Evolutionary conservation across 2,329 filamentous ascomycete species (phyloP), one percentile per base, ranked within the genome.

Genomic region (Botryotinia calthae): DNA sequence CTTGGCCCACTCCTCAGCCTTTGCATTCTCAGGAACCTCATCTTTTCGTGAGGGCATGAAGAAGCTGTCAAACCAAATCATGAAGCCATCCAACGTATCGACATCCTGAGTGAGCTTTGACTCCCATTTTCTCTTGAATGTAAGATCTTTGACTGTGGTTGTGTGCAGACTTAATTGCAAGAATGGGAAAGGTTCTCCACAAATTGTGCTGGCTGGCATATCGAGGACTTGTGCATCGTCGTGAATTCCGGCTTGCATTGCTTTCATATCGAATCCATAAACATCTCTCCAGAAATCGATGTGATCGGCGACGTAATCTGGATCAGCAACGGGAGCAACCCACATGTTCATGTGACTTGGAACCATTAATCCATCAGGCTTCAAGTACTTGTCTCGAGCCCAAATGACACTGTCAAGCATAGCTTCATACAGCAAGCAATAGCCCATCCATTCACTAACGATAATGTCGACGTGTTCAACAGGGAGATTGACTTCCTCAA

Each of bases 401-500:
- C 90, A 95, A 68, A 98, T 87, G 34, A 98, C 93, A 66, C 93
- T 97, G 76, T 96, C 94, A 42, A 98, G 89, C 95, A 98, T 98
- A 72, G 94, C 94, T 83, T 98, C 95, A 82, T 97, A 98, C 9
- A 98, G 87, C 28, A 98, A 87, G 76, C 91, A 93, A 81, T 98
- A 98, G 44, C 95, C 95, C 95, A 98, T 98, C 95, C 95, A 98
- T 82, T 98, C 95, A 74, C 93, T 97, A 74, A 98, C 91, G 80
- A 98, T 97, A 79, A 98, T 91, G 83, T 98, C 95, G 63, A 98
- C 95, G 79, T 95, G 86, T 71, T 89, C 86, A 12, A 95, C 91
- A 1, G 93, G 94, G 34, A 94, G 86, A 72, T 83, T 86, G 72
- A 97, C 92, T 77, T 98, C 94, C 82, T 98, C 95, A 74, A 98